A percentile compares a stretch with the other conserved stretches of the same genome.
These are phyloP conservation scores for Graphiopsis chlorocephala DNA, from an alignment of 2,329 filamentous ascomycete genomes.

Conservation along the genomic window DNA sequence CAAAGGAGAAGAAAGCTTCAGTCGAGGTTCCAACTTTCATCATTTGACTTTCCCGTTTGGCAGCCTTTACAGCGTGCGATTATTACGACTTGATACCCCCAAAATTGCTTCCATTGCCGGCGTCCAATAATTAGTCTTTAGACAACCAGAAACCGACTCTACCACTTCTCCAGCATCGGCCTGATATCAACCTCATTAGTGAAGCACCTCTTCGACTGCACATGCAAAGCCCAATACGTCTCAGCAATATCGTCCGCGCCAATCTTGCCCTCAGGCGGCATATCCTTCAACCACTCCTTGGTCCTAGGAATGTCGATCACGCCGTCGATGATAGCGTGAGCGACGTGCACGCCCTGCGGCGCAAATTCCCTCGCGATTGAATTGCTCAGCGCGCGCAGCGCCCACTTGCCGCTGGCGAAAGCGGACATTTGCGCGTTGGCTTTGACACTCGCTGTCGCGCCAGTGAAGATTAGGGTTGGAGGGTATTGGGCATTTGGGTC, in stretches of 20 bases:
- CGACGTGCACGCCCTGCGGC: slow-evolving; percentile 78
- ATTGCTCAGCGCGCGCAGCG: slow-evolving; percentile 69
- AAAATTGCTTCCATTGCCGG: background rate
- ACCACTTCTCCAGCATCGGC: slow-evolving; percentile 83
- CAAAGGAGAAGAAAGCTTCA: slow-evolving; percentile 24
- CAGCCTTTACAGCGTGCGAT: background rate
- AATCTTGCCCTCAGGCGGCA: slow-evolving; percentile 65
- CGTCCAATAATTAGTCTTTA: background rate
- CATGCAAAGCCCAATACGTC: slow-evolving; percentile 79
- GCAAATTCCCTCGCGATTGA: slow-evolving; percentile 80
- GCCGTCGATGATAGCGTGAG: slow-evolving; percentile 79
- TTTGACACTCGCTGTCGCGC: slow-evolving; percentile 76
- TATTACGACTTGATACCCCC: background rate
- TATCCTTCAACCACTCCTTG: slow-evolving; percentile 57
- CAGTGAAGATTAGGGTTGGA: slow-evolving; percentile 80
- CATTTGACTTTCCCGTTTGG: slow-evolving; percentile 30
- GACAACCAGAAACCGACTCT: background rate
- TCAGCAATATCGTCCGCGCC: slow-evolving; percentile 82
- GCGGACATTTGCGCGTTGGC: slow-evolving; percentile 66
- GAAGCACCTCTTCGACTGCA: slow-evolving; percentile 74
- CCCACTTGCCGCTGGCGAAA: slow-evolving; percentile 80
- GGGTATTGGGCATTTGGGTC: slow-evolving; percentile 57
- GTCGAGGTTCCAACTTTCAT: slow-evolving; percentile 45
- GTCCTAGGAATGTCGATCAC: slow-evolving; percentile 77
- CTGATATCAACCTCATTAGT: slow-evolving; percentile 79